Percentiles rank a stretch among this genome's conserved stretches.
Conservation (phyloP, 75 land plant species). For the Pinus tabuliformis region DNA sequence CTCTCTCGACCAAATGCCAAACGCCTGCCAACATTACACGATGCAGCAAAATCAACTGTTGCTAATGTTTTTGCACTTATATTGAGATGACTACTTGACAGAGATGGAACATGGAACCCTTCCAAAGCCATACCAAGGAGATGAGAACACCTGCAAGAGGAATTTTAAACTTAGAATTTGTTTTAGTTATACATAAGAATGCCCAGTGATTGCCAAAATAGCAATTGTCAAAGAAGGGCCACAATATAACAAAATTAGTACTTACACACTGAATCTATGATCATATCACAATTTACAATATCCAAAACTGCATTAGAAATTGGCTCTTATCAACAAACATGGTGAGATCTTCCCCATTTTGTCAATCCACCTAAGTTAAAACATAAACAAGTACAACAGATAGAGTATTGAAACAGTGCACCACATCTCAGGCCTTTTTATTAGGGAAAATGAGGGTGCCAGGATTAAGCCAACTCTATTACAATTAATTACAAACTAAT, state of each 20-base stretch:
- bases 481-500: too few relatives aligned
- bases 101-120: neutral
- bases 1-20: conserved; percentile 2
- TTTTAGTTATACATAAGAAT: neutral
- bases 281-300: neutral
- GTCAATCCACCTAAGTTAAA: neutral
- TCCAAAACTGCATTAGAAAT: neutral
- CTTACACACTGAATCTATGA: neutral
- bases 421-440: too few relatives aligned
- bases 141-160: conserved; percentile 5
- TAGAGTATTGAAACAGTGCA: too few relatives aligned
- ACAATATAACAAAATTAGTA: neutral
- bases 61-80: neutral
- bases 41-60: conserved; percentile 1
- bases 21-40: neutral
- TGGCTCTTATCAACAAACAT: neutral
- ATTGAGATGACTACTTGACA: neutral
- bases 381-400: neutral
- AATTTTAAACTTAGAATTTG: neutral
- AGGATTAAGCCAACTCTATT: too few relatives aligned
- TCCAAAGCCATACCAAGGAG: conserved; percentile 4
- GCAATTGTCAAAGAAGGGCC: neutral
- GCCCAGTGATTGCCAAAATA: neutral
- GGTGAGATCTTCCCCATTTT: neutral
- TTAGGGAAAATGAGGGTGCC: too few relatives aligned